A percentile compares a stretch with the other conserved stretches of the same genome.
phyloP scores from a whole-genome alignment of 371 early-diverging fungal species.

The Mortierella sp. region DNA sequence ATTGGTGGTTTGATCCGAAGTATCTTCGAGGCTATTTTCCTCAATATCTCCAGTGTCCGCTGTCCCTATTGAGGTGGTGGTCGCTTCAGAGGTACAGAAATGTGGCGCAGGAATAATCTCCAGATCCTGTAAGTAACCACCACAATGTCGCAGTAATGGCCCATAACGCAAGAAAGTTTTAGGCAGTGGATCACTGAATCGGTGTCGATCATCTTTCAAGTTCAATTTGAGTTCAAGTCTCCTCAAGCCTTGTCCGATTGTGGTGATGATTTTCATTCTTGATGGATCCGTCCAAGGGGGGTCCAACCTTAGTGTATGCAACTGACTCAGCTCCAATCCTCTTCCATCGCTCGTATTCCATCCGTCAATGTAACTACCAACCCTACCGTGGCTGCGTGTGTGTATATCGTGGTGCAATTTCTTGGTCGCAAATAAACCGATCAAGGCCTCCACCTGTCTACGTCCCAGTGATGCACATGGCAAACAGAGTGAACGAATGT shows the following conservation, averaged over 20 bases:
- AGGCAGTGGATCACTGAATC: neutral
- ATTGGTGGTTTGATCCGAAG: neutral
- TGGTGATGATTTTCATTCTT: slow-evolving; percentile 5
- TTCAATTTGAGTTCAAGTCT: slow-evolving; percentile 19
- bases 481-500: slow-evolving; percentile 15
- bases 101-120: slow-evolving; percentile 20
- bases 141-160: slow-evolving; percentile 9
- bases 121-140: slow-evolving; percentile 13
- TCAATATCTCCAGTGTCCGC: neutral
- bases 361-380: neutral
- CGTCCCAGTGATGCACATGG: slow-evolving; percentile 20
- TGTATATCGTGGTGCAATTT: neutral
- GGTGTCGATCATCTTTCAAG: neutral
- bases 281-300: slow-evolving; percentile 6
- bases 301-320: slow-evolving; percentile 19
- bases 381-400: neutral
- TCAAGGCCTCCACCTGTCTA: slow-evolving; percentile 15
- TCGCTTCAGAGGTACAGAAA: neutral
- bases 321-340: neutral
- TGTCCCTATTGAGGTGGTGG: neutral
- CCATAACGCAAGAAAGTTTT: slow-evolving; percentile 16
- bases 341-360: neutral
- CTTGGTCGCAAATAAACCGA: slow-evolving; percentile 9
- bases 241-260: slow-evolving; percentile 5
- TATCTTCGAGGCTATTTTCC: neutral